phyloP scores from a whole-genome alignment of 257 asterid species.

The Solanum sejunctum region DNA sequence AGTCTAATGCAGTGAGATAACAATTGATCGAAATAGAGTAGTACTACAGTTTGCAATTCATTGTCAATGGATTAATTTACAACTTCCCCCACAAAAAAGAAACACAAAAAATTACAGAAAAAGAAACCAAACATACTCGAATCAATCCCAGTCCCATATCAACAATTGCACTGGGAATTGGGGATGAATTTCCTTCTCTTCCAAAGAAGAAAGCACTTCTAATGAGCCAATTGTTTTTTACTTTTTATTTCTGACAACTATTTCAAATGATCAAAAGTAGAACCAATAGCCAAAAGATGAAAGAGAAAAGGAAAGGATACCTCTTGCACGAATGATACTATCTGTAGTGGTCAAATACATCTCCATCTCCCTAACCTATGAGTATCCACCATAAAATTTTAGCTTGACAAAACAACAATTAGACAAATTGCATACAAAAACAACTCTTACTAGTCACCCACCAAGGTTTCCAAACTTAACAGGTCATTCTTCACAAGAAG shows the following conservation, averaged over 20 bases:
- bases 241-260: not conserved
- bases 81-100: not conserved
- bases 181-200: not conserved
- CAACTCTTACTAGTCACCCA: constrained; percentile 6
- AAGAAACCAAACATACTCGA: not conserved
- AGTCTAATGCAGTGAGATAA: not conserved
- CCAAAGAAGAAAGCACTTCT: not conserved
- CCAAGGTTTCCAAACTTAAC: constrained; percentile 57
- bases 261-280: not conserved
- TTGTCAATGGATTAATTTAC: not conserved
- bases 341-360: constrained; percentile 89
- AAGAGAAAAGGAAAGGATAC: constrained; percentile 16
- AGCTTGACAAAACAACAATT: not conserved
- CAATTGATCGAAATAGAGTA: not conserved
- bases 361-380: constrained; percentile 82
- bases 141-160: not conserved
- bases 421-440: not conserved
- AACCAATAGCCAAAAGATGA: not conserved
- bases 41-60: not conserved
- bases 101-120: not conserved
- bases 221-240: not conserved
- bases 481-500: constrained; percentile 45
- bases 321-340: constrained; percentile 63
- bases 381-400: not conserved
- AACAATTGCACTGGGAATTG: not conserved